Percentiles rank a stretch among this genome's conserved stretches.
These are phyloP conservation scores for Fusarium liriodendri DNA, from an alignment of 2,329 filamentous ascomycete species.

Conservation along the genomic window DNA sequence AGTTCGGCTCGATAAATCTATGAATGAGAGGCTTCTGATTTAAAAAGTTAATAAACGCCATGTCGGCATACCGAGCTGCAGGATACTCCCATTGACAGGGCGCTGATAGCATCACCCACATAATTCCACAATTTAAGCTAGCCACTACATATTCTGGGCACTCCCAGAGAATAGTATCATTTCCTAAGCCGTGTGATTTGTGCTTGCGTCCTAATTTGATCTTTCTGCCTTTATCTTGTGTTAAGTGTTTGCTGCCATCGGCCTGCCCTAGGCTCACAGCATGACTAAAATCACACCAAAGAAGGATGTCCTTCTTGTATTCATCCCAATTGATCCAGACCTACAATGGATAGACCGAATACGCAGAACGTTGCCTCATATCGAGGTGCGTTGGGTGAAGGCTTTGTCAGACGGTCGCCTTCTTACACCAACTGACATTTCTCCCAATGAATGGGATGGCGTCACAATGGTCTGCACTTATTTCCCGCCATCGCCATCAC, in stretches of 20 bases:
- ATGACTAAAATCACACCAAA: neutral
- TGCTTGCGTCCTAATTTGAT: neutral
- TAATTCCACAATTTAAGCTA: neutral
- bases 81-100: neutral
- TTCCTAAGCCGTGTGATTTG: neutral
- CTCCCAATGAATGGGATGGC: neutral
- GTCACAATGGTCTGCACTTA: neutral
- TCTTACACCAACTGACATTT: neutral
- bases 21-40: neutral
- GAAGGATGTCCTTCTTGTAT: neutral
- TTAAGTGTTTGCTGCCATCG: neutral
- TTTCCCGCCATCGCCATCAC: neutral
- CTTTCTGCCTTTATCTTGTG: neutral
- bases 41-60: neutral
- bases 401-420: neutral
- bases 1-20: neutral
- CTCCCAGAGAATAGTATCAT: no score
- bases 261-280: neutral
- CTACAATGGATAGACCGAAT: neutral
- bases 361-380: neutral
- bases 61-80: no score
- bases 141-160: neutral
- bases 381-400: neutral
- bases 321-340: neutral
- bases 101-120: neutral